Percentiles rank a stretch among this genome's conserved stretches.
These are phyloP conservation scores for Colletotrichum musicola DNA, from an alignment of 2,329 filamentous ascomycete species.

Conservation along the genomic window DNA sequence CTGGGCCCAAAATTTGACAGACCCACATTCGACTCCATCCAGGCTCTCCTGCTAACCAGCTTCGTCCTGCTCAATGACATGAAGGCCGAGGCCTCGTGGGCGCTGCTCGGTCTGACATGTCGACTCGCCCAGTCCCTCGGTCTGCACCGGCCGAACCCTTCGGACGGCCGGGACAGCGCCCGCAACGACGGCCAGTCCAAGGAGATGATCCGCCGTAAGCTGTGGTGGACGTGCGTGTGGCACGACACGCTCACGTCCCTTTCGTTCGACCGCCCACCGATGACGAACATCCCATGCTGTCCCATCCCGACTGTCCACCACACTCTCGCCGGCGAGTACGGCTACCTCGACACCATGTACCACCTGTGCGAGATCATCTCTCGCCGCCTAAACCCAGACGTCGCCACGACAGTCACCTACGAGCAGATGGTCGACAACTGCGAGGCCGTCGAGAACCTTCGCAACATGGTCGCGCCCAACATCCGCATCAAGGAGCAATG, in stretches of 20 bases:
- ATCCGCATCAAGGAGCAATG: slow-evolving; percentile 72
- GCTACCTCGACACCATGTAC: slow-evolving; percentile 75
- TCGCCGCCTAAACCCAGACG: slow-evolving; percentile 67
- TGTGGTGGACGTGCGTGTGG: slow-evolving; percentile 77
- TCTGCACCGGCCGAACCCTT: slow-evolving; percentile 63
- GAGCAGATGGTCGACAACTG: slow-evolving; percentile 70
- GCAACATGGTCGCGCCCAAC: slow-evolving; percentile 61
- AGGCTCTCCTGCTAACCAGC: slow-evolving; percentile 72
- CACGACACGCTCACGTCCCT: slow-evolving; percentile 75
- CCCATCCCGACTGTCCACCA: slow-evolving; percentile 62
- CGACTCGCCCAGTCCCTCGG: slow-evolving; percentile 75
- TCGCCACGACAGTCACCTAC: slow-evolving; percentile 62
- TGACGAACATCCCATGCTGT: slow-evolving; percentile 71
- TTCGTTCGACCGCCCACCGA: slow-evolving; percentile 75
- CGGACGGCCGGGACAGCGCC: slow-evolving; percentile 59
- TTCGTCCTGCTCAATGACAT: slow-evolving; percentile 77
- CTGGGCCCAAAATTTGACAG: slow-evolving; percentile 46
- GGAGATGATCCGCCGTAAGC: slow-evolving; percentile 66
- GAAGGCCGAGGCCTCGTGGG: slow-evolving; percentile 78
- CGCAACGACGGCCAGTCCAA: slow-evolving; percentile 61
- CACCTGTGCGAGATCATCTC: slow-evolving; percentile 73
- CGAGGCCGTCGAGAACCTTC: slow-evolving; percentile 65
- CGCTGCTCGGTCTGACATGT: slow-evolving; percentile 72
- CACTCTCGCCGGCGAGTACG: slow-evolving; percentile 61
- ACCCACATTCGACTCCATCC: slow-evolving; percentile 75